phyloP scores from a whole-genome alignment of 495 filamentous ascomycete species.

The Jackrogersella multiformis region DNA sequence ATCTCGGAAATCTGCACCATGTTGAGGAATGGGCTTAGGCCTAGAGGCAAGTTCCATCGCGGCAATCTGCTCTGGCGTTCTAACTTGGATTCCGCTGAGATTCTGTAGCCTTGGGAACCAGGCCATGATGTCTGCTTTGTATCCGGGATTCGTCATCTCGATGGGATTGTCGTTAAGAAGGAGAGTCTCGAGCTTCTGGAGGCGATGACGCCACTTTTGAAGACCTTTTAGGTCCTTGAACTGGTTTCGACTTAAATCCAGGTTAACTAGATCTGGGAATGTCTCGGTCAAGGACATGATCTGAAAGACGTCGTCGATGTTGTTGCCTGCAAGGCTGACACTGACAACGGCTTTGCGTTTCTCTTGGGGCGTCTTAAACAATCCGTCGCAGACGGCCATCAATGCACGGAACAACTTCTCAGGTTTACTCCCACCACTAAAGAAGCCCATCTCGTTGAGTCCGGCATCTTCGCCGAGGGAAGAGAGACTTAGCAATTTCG shows the following conservation, averaged over 20 bases:
- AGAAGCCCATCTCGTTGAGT: slow-evolving; percentile 76
- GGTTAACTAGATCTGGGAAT: slow-evolving; percentile 82
- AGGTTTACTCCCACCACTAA: slow-evolving; percentile 72
- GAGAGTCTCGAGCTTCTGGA: slow-evolving; percentile 79
- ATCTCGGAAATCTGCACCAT: slow-evolving; percentile 77
- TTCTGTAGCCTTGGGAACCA: slow-evolving; percentile 83
- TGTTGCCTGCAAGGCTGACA: slow-evolving; percentile 80
- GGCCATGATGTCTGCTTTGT: slow-evolving; percentile 73
- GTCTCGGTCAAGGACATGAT: slow-evolving; percentile 77
- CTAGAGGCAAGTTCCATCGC: slow-evolving; percentile 49
- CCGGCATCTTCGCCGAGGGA: slow-evolving; percentile 73
- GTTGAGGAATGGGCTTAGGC: slow-evolving; percentile 72
- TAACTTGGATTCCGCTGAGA: slow-evolving; percentile 75
- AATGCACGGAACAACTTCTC: slow-evolving; percentile 90
- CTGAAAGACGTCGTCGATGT: slow-evolving; percentile 70
- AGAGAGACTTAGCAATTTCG: slow-evolving; percentile 83
- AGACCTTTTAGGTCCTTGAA: slow-evolving; percentile 76
- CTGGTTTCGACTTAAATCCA: slow-evolving; percentile 84
- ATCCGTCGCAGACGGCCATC: slow-evolving; percentile 79
- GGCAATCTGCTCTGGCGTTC: slow-evolving; percentile 73
- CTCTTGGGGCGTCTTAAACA: slow-evolving; percentile 70
- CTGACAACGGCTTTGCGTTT: slow-evolving; percentile 78
- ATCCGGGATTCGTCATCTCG: slow-evolving; percentile 65
- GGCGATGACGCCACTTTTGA: slow-evolving; percentile 76
- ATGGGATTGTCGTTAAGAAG: slow-evolving; percentile 81